phyloP scores from a whole-genome alignment of 495 filamentous ascomycete genomes.

The Aspergillus ostianus region DNA sequence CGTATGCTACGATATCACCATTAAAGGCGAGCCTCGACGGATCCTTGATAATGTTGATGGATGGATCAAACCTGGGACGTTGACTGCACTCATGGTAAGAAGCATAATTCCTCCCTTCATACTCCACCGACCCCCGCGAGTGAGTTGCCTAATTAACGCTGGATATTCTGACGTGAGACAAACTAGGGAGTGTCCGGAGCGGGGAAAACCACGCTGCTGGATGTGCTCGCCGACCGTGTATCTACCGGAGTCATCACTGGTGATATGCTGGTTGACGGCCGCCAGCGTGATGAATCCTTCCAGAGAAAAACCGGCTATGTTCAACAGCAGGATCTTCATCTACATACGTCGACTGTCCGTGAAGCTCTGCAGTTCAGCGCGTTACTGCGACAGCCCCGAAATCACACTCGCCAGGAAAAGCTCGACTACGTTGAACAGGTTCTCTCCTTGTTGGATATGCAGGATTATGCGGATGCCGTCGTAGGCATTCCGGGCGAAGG shows the following conservation, averaged over 20 bases:
- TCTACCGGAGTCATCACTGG: conserved; percentile 50
- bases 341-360: conserved; percentile 77
- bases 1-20: conserved; percentile 62
- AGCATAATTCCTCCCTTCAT: too few relatives aligned
- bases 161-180: background rate
- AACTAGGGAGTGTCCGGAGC: conserved; percentile 46
- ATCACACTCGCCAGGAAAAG: conserved; percentile 69
- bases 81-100: conserved; percentile 59
- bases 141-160: too few relatives aligned
- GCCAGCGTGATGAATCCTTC: conserved; percentile 65
- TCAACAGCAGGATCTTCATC: conserved; percentile 92
- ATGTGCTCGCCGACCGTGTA: conserved; percentile 51
- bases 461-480: conserved; percentile 26
- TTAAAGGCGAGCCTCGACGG: conserved; percentile 46
- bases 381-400: conserved; percentile 73
- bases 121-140: too few relatives aligned
- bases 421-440: conserved; percentile 87
- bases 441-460: conserved; percentile 87
- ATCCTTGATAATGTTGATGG: conserved; percentile 60
- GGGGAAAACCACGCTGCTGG: conserved; percentile 60
- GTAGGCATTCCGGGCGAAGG: conserved; percentile 38
- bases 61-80: conserved; percentile 62
- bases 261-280: conserved; percentile 52
- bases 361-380: conserved; percentile 81
- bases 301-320: conserved; percentile 91